Percentiles rank a stretch among this genome's conserved stretches.
Conservation (phyloP, 257 asterid genomes). For the Linaria vulgaris region DNA sequence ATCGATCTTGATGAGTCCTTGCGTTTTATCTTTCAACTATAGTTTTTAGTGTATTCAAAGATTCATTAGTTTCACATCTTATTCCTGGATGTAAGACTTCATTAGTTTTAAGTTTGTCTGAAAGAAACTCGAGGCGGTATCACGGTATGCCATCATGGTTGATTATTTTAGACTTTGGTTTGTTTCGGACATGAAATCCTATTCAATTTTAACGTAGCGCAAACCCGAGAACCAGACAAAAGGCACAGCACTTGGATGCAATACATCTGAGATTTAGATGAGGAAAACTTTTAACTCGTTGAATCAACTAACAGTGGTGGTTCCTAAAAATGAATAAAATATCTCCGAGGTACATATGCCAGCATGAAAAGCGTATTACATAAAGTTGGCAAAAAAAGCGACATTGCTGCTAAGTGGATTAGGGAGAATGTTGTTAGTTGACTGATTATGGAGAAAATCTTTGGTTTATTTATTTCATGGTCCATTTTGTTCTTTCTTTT, state of each 20-base stretch:
- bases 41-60: too few species aligned
- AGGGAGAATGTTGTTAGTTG: slow-evolving; percentile 55
- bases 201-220: too few species aligned
- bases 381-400: slow-evolving; percentile 14
- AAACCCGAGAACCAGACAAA: too few species aligned
- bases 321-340: background rate
- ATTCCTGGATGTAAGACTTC: too few species aligned
- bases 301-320: background rate
- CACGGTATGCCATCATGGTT: too few species aligned
- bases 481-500: background rate
- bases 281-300: background rate
- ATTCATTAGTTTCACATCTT: too few species aligned
- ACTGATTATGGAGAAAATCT: slow-evolving; percentile 30
- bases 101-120: too few species aligned
- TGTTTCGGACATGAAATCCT: too few species aligned
- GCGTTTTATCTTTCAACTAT: too few species aligned
- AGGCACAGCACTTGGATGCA: background rate
- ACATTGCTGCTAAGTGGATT: slow-evolving; percentile 42
- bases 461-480: background rate
- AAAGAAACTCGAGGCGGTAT: too few species aligned
- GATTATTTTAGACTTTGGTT: too few species aligned
- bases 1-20: too few species aligned
- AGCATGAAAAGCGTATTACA: background rate
- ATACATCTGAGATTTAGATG: background rate
- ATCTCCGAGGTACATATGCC: background rate